phyloP scores from a whole-genome alignment of 345 rosid species.

The Zanthoxylum bungeanum region DNA sequence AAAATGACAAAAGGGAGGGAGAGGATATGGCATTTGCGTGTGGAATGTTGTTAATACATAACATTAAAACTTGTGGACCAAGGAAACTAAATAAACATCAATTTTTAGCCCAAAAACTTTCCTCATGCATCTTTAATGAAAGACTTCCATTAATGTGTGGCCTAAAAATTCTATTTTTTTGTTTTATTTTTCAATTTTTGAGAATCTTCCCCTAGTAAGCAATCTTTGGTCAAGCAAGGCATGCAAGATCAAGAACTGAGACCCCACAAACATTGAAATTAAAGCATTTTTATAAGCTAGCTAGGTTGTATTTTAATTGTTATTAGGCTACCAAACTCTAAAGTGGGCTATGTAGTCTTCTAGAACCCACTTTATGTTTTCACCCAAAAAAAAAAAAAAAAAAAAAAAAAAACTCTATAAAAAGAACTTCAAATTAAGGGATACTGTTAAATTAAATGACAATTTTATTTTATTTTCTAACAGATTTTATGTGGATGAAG shows the following conservation, averaged over 20 bases:
- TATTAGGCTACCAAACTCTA: not conserved
- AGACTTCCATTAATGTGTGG: not conserved
- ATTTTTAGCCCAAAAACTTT: not conserved
- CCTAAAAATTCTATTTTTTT: not conserved
- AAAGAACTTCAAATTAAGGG: too few relatives aligned
- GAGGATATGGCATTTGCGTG: slow-evolving; percentile 14
- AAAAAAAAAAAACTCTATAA: too few relatives aligned
- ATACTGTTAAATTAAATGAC: too few relatives aligned
- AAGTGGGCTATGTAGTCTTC: not conserved
- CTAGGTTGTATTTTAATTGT: too few relatives aligned
- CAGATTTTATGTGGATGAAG: slow-evolving; percentile 88
- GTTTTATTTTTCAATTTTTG: not conserved
- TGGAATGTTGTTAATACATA: not conserved
- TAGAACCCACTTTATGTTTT: not conserved
- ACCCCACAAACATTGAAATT: not conserved
- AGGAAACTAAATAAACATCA: not conserved
- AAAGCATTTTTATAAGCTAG: not conserved
- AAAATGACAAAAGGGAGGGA: not conserved
- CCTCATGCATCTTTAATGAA: fast-evolving
- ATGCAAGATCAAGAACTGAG: not conserved
- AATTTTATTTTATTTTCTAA: not conserved
- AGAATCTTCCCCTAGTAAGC: not conserved
- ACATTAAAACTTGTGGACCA: not conserved
- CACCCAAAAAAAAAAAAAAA: too few relatives aligned
- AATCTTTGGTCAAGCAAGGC: not conserved